phyloP scores from a whole-genome alignment of 352 stramenopile species.

The Phytophthora pistaciae region DNA sequence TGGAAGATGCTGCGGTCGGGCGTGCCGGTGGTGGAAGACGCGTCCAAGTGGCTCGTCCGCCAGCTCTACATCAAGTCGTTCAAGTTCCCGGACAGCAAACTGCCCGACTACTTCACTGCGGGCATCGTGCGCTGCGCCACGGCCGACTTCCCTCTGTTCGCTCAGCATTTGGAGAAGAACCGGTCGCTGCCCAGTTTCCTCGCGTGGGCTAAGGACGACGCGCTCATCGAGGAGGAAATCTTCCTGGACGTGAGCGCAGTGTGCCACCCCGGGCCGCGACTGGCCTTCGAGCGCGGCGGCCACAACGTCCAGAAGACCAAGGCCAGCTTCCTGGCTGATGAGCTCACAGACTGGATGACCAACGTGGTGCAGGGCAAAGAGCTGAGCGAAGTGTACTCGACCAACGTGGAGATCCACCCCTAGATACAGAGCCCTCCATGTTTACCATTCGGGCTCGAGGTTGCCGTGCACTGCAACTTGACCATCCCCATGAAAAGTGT shows the following conservation, averaged over 20 bases:
- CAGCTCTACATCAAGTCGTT: slow-evolving; percentile 58
- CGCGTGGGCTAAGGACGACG: slow-evolving; percentile 70
- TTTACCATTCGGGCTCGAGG: not conserved
- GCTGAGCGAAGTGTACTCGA: slow-evolving; percentile 8
- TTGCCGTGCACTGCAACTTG: slow-evolving; percentile 17
- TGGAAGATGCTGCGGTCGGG: slow-evolving; percentile 42
- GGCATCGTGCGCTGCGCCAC: slow-evolving; percentile 62
- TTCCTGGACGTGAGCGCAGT: slow-evolving; percentile 45
- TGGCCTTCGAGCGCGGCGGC: slow-evolving; percentile 58
- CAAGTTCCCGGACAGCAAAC: slow-evolving; percentile 52
- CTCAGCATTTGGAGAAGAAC: slow-evolving; percentile 36
- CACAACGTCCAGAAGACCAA: slow-evolving; percentile 88
- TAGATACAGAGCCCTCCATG: slow-evolving; percentile 1
- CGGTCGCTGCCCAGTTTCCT: slow-evolving; percentile 52
- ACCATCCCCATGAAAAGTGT: not conserved
- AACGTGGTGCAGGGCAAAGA: slow-evolving; percentile 30
- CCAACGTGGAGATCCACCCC: slow-evolving; percentile 17
- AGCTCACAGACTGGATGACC: slow-evolving; percentile 59
- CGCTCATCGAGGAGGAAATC: slow-evolving; percentile 67
- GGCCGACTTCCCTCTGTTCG: slow-evolving; percentile 54
- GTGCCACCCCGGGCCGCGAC: slow-evolving; percentile 43
- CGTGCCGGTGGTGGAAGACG: slow-evolving; percentile 18
- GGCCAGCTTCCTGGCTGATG: slow-evolving; percentile 43
- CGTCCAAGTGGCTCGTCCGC: slow-evolving; percentile 42
- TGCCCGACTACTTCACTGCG: slow-evolving; percentile 65